A percentile compares a stretch with the other conserved stretches of the same genome.
These are phyloP conservation scores for Terfezia claveryi DNA, from an alignment of 495 filamentous ascomycete species.

Conservation along the genomic window DNA sequence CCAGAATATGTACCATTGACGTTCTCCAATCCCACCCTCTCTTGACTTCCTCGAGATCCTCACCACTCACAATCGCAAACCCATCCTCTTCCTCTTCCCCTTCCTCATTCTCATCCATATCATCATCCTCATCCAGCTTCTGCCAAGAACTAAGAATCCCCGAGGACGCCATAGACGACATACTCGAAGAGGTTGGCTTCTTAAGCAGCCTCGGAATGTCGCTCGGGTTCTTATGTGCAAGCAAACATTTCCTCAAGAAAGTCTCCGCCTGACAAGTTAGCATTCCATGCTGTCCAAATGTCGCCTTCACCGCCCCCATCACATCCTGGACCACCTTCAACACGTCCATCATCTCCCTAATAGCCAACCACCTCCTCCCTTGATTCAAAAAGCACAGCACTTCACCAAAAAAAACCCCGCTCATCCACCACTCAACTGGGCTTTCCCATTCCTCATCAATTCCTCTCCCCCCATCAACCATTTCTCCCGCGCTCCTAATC, in stretches of 20 bases:
- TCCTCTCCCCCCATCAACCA: slow-evolving; percentile 11
- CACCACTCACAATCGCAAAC: slow-evolving; percentile 11
- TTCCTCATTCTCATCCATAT: neutral
- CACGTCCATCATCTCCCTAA: slow-evolving; percentile 11
- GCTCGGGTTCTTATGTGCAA: neutral
- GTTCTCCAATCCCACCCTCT: slow-evolving; percentile 1
- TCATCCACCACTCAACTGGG: slow-evolving; percentile 12
- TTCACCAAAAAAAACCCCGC: slow-evolving; percentile 10
- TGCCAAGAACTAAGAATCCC: neutral
- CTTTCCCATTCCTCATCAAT: slow-evolving; percentile 14
- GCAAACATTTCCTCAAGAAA: neutral
- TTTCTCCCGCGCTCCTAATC: slow-evolving; percentile 16
- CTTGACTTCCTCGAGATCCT: slow-evolving; percentile 6
- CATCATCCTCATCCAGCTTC: neutral
- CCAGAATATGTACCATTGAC: neutral
- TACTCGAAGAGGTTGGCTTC: neutral
- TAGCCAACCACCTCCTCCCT: neutral
- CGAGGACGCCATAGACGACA: neutral
- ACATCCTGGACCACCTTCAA: slow-evolving; percentile 13
- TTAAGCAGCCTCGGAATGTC: neutral
- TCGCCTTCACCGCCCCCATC: neutral
- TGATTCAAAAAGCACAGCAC: slow-evolving; percentile 5
- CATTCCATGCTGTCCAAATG: neutral
- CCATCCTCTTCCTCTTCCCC: neutral
- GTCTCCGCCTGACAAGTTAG: neutral